Conservation (phyloP, 2,329 filamentous ascomycete species). For the Cladophialophora exuberans region DNA sequence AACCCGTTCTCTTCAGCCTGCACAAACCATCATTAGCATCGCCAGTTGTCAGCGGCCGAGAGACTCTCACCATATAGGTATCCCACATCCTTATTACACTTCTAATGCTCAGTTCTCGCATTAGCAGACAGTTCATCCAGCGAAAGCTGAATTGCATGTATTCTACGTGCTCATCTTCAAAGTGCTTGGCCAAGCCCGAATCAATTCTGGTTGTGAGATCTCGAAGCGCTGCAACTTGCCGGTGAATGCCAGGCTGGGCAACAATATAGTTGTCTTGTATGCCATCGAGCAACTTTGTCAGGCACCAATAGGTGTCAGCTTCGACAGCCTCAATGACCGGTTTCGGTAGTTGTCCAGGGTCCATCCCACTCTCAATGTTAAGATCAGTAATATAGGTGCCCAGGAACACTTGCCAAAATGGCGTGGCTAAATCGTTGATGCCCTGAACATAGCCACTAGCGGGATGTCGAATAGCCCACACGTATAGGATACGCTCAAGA, state of each 20-base stretch:
- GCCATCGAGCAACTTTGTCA: constrained; percentile 96
- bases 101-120: constrained; percentile 94
- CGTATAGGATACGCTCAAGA: constrained; percentile 89
- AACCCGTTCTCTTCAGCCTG: constrained; percentile 98
- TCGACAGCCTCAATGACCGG: constrained; percentile 94
- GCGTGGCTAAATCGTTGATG: constrained; percentile 96
- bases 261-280: constrained; percentile 99
- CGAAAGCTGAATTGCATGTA: constrained; percentile 99
- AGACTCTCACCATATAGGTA: constrained; percentile 82
- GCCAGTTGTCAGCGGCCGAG: neutral
- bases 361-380: constrained; percentile 92
- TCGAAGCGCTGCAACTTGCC: constrained; percentile 84
- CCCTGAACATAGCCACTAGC: constrained; percentile 98
- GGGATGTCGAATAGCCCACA: constrained; percentile 97
- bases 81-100: constrained; percentile 99
- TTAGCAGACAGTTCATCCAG: constrained; percentile 99
- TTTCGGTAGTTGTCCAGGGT: constrained; percentile 88
- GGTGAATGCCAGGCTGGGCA: constrained; percentile 93
- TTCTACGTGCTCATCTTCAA: constrained; percentile 89
- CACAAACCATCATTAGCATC: constrained; percentile 3
- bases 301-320: constrained; percentile 96
- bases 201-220: constrained; percentile 93
- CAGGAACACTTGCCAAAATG: constrained; percentile 97
- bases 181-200: constrained; percentile 77
- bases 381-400: constrained; percentile 93